Conservation (phyloP, 1,284 basidiomycete species). For the Melampsora americana region DNA sequence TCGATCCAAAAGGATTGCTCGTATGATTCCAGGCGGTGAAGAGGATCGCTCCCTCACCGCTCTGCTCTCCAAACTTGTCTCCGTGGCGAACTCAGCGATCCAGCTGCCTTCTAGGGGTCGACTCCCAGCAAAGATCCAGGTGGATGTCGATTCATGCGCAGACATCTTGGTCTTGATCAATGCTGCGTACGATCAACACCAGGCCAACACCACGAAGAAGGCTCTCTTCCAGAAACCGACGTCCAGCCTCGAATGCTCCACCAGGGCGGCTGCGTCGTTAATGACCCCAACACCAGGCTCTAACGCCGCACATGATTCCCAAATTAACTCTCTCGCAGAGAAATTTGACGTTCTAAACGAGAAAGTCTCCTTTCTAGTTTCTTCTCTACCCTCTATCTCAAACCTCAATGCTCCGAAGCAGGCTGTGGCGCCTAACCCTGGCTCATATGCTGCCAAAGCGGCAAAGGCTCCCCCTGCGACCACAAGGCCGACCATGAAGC, state of each 20-base stretch:
- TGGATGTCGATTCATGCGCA: neutral
- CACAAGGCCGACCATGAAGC: too few relatives aligned
- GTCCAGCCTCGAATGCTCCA: conserved; percentile 10
- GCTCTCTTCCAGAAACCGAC: too few relatives aligned
- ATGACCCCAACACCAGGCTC: too few relatives aligned
- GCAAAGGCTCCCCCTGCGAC: too few relatives aligned
- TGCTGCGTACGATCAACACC: neutral
- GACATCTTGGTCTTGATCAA: neutral
- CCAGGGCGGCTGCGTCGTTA: neutral
- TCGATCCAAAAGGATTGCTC: neutral
- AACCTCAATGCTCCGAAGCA: too few relatives aligned
- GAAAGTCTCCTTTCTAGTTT: too few relatives aligned
- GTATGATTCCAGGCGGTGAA: neutral
- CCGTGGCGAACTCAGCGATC: neutral
- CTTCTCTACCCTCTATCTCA: too few relatives aligned
- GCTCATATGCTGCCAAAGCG: too few relatives aligned
- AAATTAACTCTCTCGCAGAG: too few relatives aligned
- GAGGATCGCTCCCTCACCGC: neutral
- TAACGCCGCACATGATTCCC: too few relatives aligned
- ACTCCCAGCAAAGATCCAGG: neutral
- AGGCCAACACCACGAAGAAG: neutral
- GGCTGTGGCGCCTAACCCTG: too few relatives aligned
- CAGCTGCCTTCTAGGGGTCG: neutral
- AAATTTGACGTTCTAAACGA: too few relatives aligned
- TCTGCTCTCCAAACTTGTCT: neutral